Evolutionary conservation across 257 asterid genomes (phyloP), one percentile per base, ranked within the genome.

Genomic region (Mentha longifolia): DNA sequence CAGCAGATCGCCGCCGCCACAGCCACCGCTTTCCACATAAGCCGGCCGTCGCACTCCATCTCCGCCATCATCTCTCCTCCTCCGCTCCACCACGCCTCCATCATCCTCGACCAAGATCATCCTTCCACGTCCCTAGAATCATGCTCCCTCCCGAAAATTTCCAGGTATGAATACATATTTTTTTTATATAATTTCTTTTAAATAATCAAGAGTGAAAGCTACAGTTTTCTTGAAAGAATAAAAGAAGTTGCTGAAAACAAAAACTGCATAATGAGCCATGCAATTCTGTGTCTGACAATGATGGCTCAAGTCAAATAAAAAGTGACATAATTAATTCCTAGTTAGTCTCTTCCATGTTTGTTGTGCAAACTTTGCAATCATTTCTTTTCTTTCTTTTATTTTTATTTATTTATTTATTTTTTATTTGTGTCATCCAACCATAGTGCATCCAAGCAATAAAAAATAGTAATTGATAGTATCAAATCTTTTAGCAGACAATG

Each of bases 1-100:
- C 87, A 85, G 5, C 85, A 68, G 67, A 77, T 86, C 12, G 83
- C 88, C 5, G 75, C 70, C 9, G 69, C 69, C 5, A 30, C 66
- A n/a, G 66, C 66, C 70, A 47, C 91, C 5, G 88, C 98, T 3
- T 91, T 68, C 58, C 95, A 91, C 71, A 80, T 91, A 69, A 89
- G 78, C 84, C 70, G 88, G 75, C 97, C 99, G 19, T 80, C 97
- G 3, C 96, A 87, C 70, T 83, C 99, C 65, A 83, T 94, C 42
- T 89, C 99, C 20, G 75, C 96, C 74, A 92, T 89, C 33, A 81
- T 91, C 56, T 66, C 95, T 2, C 95, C 95, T 10, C 87, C 96
- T 2, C 90, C 86, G 10, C 90, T 83, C 43, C 96, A 91, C 77
- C 90, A 85, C 73, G 68, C 92, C 41, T 84, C 97, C 59, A 83